Evolutionary conservation across 192 early-diverging fungal genomes (phyloP), one percentile per base, ranked within the genome.

Genomic region (Diversispora eburnea): DNA sequence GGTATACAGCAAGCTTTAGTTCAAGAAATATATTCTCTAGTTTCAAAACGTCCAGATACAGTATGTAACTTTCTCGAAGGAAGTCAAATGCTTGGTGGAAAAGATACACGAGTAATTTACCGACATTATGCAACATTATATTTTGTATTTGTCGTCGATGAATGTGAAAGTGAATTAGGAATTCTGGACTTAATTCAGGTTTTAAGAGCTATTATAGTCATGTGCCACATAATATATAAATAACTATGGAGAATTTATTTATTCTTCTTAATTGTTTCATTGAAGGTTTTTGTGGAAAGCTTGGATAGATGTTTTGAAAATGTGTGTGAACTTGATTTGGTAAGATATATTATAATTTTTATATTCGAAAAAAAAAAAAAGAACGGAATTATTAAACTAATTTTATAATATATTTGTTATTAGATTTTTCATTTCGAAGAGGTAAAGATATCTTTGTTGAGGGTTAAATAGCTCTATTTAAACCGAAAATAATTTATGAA

Each of bases 91-190:
- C 80, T 95, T 7, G 93, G 90, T 51, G 91, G 94, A 6, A 83
- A 90, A 59, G 92, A 94, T 75, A 91, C 94, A 0, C 89, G 93
- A 61, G 92, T 99, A 68, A 94, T 99, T 51, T 99, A 99, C 79
- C 81, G 97, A 19, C 93, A 96, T 78, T 98, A 96, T 82, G 96
- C 96, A 0, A 98, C 96, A 0, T 81, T 99, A n/a, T 98, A 95
- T 77, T 98, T 99, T 88, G 93, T 94, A 5, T 98, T 99, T 84
- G 92, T 99, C 0, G 96, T 96, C 0, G 97, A 99, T 77, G 89
- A 91, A 42, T 93, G 93, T 13, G 97, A 99, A 78, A 95, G 94
- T 73, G 96, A 99, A 73, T 85, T 99, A 22, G 97, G 94, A 56
- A 97, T 98, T 59, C 75, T 97, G 71, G 97, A 99, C 73, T 77